These are phyloP conservation scores for Naganishia vishniacii DNA, from an alignment of 768 basidiomycete genomes.

Conservation along the genomic window DNA sequence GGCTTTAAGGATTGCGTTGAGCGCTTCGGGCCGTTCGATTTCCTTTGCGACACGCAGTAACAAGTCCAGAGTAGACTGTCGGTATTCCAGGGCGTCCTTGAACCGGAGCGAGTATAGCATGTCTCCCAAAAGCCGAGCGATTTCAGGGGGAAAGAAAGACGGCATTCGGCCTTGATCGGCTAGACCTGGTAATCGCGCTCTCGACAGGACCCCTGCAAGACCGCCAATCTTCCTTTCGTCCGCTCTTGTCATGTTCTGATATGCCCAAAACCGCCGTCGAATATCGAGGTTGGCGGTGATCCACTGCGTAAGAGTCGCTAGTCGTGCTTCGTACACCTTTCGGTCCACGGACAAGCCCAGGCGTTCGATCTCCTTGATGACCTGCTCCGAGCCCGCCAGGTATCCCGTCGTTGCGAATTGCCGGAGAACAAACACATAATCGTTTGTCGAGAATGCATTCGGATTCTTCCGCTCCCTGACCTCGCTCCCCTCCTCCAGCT, in stretches of 20 bases:
- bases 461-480: neutral
- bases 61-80: slow-evolving; percentile 3
- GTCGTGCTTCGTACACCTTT: slow-evolving; percentile 15
- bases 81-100: slow-evolving; percentile 5
- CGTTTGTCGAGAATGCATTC: slow-evolving; percentile 13
- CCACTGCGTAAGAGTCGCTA: slow-evolving; percentile 17
- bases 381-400: slow-evolving; percentile 16
- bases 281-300: slow-evolving; percentile 14
- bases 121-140: slow-evolving; percentile 7
- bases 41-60: slow-evolving; percentile 24
- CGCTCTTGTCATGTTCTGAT: slow-evolving; percentile 8
- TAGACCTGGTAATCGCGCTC: neutral
- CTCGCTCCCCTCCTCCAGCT: neutral
- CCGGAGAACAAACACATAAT: slow-evolving; percentile 23
- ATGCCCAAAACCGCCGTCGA: slow-evolving; percentile 5
- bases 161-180: slow-evolving; percentile 6
- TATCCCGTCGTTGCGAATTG: slow-evolving; percentile 24
- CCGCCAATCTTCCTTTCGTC: neutral
- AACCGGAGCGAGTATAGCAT: slow-evolving; percentile 10
- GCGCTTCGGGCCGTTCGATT: slow-evolving; percentile 14
- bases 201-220: neutral
- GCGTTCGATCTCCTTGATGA: slow-evolving; percentile 23
- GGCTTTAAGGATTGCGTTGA: slow-evolving; percentile 19
- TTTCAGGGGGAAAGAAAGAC: slow-evolving; percentile 23
- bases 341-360: slow-evolving; percentile 1